Evolutionary conservation across 1,139 yeast species (phyloP).

Genomic region (Yamadazyma sp.): DNA sequence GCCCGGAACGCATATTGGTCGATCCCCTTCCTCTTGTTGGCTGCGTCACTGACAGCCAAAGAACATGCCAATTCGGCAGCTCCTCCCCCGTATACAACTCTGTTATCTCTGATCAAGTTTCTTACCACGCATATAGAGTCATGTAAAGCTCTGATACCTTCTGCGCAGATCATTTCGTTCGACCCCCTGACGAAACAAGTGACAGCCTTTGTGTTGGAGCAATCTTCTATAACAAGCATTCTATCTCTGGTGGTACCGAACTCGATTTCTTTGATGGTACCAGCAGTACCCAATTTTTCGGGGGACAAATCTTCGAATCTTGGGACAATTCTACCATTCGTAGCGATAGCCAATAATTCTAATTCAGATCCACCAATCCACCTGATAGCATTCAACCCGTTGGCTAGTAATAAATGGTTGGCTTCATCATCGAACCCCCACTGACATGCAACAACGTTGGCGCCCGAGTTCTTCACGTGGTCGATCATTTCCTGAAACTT

Average conservation of each 20-base stretch:
- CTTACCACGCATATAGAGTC: slow-evolving; percentile 97
- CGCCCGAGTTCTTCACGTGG: slow-evolving; percentile 84
- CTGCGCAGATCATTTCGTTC: slow-evolving; percentile 96
- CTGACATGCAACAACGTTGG: slow-evolving; percentile 95
- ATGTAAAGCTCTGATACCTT: slow-evolving; percentile 93
- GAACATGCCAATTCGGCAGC: slow-evolving; percentile 96
- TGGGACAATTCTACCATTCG: slow-evolving; percentile 95
- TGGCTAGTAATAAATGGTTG: slow-evolving; percentile 84
- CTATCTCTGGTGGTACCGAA: slow-evolving; percentile 97
- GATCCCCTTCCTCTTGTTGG: slow-evolving; percentile 89
- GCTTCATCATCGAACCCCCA: slow-evolving; percentile 99
- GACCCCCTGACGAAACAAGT: slow-evolving; percentile 94
- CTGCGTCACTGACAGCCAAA: slow-evolving; percentile 85
- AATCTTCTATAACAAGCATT: slow-evolving; percentile 92
- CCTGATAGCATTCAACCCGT: slow-evolving; percentile 91
- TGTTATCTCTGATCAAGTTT: slow-evolving; percentile 85
- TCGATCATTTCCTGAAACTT: slow-evolving; percentile 91
- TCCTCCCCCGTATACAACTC: slow-evolving; percentile 98
- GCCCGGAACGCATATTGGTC: slow-evolving; percentile 98
- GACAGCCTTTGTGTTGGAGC: slow-evolving; percentile 86
- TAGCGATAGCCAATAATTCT: slow-evolving; percentile 94
- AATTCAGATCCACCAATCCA: slow-evolving; percentile 99
- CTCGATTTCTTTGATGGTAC: slow-evolving; percentile 79
- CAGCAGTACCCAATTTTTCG: slow-evolving; percentile 87
- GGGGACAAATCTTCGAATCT: slow-evolving; percentile 87